Base-by-base conservation (phyloP, 495 filamentous ascomycete genomes). In the Trichoderma virens region DNA sequence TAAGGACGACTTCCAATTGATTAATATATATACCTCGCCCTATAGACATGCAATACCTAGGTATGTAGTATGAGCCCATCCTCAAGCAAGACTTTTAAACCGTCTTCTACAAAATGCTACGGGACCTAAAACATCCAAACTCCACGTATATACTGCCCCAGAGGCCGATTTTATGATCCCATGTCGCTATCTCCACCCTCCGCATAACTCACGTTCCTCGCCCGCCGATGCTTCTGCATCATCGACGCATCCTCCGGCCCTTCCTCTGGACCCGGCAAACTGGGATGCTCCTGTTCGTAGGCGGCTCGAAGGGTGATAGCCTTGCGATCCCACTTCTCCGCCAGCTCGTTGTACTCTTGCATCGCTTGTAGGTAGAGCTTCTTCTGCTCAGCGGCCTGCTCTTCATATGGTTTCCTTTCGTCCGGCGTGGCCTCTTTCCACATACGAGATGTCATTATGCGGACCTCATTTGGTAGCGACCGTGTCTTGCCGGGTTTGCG, bases 391-490 rank as follows among this genome's bases (percentile, higher is more conserved):
- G 88, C 83, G 5, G 87, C 87, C 70, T 85, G 80, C 41, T 90
- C 87, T 63, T 90, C 76, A 68, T 90, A 97, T 30, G 91, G 92
- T 70, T 81, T 78, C 71, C 88, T 89, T 65, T 82, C 80, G 38
- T 87, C 89, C 9, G 82, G 81, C 4, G 78, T 68, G 0, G 89
- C 87, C 63, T 90, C 86, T 66, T 89, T 87, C 94, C 94, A 98
- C 90, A 92, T 92, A 69, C 87, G 85, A 20, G 92, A 90, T 23
- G 93, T 80, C 65, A 89, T 90, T 9, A 85, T 81, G 38, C 94
- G 88, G 61, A 98, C 87, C 66, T 94, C 91, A 67, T 93, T 93
- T 2, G 87, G 86, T 45, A 84, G 82, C 2, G 87, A 79, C 67
- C 89, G 87, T 3, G 83, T 84, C 27, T 87, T 88, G 41, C 85